A percentile compares a stretch with the other conserved stretches of the same genome.
Evolutionary conservation across 208 protist genomes (phyloP).

Genomic region (Acanthamoeba healyi): DNA sequence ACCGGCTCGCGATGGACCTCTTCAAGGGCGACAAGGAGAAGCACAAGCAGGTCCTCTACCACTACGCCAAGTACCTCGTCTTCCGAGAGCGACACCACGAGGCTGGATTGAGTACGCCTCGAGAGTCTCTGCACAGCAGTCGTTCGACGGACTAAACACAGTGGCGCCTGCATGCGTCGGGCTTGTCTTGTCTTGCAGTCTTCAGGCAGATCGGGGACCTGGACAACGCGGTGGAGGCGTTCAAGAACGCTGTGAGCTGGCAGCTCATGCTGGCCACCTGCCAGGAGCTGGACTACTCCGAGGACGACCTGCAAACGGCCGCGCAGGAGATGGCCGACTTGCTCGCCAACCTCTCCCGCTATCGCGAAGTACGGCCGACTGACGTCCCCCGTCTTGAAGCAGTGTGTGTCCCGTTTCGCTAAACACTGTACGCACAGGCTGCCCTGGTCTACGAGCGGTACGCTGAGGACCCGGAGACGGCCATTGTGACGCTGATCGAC

Average conservation of each 20-base stretch:
- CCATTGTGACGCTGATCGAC: slow-evolving; percentile 51
- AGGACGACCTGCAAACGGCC: not conserved
- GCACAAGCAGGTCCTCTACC: slow-evolving; percentile 40
- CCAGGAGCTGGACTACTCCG: slow-evolving; percentile 33
- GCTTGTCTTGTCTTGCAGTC: not conserved
- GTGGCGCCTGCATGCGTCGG: not conserved
- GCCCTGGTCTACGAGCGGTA: slow-evolving; percentile 30
- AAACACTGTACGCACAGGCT: not conserved
- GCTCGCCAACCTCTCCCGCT: slow-evolving; percentile 56
- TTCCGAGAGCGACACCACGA: slow-evolving; percentile 50
- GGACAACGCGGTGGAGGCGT: slow-evolving; percentile 64
- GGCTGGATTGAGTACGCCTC: slow-evolving; percentile 35
- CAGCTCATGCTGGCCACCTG: slow-evolving; percentile 57
- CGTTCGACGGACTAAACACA: no score
- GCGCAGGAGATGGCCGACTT: slow-evolving; percentile 66
- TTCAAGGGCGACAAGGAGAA: slow-evolving; percentile 38
- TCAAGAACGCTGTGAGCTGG: slow-evolving; percentile 73
- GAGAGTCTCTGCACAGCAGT: no score
- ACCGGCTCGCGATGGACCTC: slow-evolving; percentile 56
- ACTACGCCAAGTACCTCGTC: slow-evolving; percentile 67
- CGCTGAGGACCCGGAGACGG: slow-evolving; percentile 26
- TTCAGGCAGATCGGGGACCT: slow-evolving; percentile 70
- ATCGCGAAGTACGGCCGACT: slow-evolving; percentile 30
- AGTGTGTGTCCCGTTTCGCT: not conserved
- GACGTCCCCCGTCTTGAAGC: no score